Evolutionary conservation across 2,329 filamentous ascomycete genomes (phyloP), one percentile per base, ranked within the genome.

Genomic region (Alternaria triticimaculans): DNA sequence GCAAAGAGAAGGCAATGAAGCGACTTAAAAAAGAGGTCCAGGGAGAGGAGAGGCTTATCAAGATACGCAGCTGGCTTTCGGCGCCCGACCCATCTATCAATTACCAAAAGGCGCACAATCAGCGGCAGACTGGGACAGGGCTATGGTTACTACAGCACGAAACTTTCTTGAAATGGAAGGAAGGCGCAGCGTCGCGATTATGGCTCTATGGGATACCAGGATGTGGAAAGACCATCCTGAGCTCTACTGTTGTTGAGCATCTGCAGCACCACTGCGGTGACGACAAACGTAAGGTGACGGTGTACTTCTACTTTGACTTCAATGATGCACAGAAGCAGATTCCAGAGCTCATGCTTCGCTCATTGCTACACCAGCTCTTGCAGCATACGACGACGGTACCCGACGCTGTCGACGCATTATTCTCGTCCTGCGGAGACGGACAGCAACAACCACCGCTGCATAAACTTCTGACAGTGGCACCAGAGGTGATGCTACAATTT

Each of bases 161-260:
- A 23, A 18, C 58, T 5, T 82, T 78, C 58, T 14, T 12, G 0
- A 46, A 48, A 12, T 83, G 80, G 81, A 81, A 76, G 60, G 64
- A 30, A 1, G 45, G 51, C 14, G 28, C 54, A 15, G 69, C 69
- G 12, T 80, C 76, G 6, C 72, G 72, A 58, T 60, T 82, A 0
- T 83, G 79, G 80, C 72, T 83, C 6, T 59, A 80, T 65, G 79
- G 81, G 2, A 81, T 80, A 21, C 74, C 79, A 18, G 81, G 81
- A 41, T 83, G 81, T 53, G 81, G 82, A 11, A 83, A 83, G 64
- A 82, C 80, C 0, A 70, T 83, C 56, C 72, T 83, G 0, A 78
- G 76, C 61, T 81, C 78, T 6, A 79, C 73, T 2, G 65, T 83
- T 25, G 70, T 82, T n/a, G 55, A 79, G 59, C 57, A 76, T 54